These are phyloP conservation scores for Barnettozyma pratensis DNA, from an alignment of 805 yeast species.

Conservation along the genomic window DNA sequence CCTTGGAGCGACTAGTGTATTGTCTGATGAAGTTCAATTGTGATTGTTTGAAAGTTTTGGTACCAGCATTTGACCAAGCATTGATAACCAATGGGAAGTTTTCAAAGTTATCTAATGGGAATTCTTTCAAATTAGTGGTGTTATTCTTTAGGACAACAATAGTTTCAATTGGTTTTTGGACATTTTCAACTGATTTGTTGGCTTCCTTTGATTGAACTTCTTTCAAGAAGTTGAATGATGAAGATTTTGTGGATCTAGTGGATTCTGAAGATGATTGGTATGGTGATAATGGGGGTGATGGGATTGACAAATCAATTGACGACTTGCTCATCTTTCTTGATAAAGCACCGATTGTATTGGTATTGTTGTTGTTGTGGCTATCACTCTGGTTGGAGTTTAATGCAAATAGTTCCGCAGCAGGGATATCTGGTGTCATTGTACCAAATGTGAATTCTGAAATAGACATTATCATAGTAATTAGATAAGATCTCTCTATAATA, in stretches of 20 bases:
- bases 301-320: slow-evolving; percentile 29
- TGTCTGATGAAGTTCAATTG: slow-evolving; percentile 51
- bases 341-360: slow-evolving; percentile 9
- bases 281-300: slow-evolving; percentile 45
- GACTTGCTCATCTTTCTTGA: slow-evolving; percentile 24
- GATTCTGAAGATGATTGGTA: slow-evolving; percentile 22
- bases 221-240: slow-evolving; percentile 16
- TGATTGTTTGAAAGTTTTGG: slow-evolving; percentile 39
- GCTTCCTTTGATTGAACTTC: slow-evolving; percentile 18
- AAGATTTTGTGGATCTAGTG: background rate
- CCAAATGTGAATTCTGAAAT: slow-evolving; percentile 12
- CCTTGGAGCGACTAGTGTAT: slow-evolving; percentile 28
- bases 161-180: slow-evolving; percentile 13
- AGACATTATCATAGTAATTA: background rate
- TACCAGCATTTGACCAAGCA: slow-evolving; percentile 43
- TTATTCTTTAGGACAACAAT: slow-evolving; percentile 11
- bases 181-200: background rate
- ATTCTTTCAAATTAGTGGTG: slow-evolving; percentile 25
- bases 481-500: background rate
- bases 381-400: background rate
- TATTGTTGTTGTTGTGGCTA: background rate
- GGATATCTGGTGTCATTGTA: slow-evolving; percentile 25
- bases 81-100: slow-evolving; percentile 43
- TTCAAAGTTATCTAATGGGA: slow-evolving; percentile 44
- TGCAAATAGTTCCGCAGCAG: slow-evolving; percentile 3